Percentiles rank a stretch among this genome's conserved stretches.
Evolutionary conservation across 2,329 filamentous ascomycete species (phyloP).

Genomic region (Colletotrichum tamarilloi): DNA sequence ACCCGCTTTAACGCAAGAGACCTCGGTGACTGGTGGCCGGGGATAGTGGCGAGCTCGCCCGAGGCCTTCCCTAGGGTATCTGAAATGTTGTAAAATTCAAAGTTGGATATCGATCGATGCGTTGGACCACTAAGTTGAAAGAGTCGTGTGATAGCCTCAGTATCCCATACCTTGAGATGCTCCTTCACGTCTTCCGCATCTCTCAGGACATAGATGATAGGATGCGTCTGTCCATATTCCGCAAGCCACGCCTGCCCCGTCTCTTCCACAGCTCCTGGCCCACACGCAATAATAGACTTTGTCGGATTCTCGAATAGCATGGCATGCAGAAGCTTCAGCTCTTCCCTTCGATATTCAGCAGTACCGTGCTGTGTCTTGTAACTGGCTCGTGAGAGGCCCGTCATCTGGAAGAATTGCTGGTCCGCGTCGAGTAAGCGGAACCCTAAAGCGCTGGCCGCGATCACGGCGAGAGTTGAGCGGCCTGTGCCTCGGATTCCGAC

Average conservation of each 20-base stretch:
- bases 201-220: slow-evolving; percentile 76
- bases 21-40: slow-evolving; percentile 55
- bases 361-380: slow-evolving; percentile 74
- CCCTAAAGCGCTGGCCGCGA: slow-evolving; percentile 77
- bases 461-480: slow-evolving; percentile 80
- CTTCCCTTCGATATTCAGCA: slow-evolving; percentile 70
- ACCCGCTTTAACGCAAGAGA: slow-evolving; percentile 74
- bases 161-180: slow-evolving; percentile 67
- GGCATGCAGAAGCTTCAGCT: slow-evolving; percentile 70
- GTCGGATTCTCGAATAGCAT: slow-evolving; percentile 68
- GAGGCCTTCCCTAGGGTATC: slow-evolving; percentile 52
- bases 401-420: slow-evolving; percentile 72
- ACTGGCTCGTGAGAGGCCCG: slow-evolving; percentile 68
- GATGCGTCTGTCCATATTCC: slow-evolving; percentile 71
- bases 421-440: slow-evolving; percentile 77
- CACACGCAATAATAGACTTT: slow-evolving; percentile 77
- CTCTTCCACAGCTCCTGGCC: slow-evolving; percentile 69
- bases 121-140: slow-evolving; percentile 68
- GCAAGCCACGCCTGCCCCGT: slow-evolving; percentile 69
- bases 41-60: background rate
- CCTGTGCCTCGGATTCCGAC: slow-evolving; percentile 79
- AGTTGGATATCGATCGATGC: slow-evolving; percentile 74
- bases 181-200: slow-evolving; percentile 72
- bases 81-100: slow-evolving; percentile 81
- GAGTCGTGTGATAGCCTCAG: slow-evolving; percentile 66